Conservation (phyloP, 768 basidiomycete genomes). For the Tulasnella sp. region DNA sequence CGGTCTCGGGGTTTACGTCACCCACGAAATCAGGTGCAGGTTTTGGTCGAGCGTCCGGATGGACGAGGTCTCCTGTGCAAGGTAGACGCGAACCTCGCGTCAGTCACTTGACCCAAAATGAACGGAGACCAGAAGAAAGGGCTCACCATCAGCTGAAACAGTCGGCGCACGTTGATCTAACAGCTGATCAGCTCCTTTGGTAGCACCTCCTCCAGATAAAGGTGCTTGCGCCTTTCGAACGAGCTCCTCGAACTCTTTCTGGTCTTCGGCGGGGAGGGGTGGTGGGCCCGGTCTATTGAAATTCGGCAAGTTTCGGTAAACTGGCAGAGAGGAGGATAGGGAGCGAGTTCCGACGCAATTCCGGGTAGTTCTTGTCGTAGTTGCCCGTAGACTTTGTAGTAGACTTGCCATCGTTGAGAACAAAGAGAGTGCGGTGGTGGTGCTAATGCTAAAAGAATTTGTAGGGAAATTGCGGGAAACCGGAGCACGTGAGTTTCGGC, state of each 20-base stretch:
- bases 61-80: slow-evolving; percentile 41
- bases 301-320: slow-evolving; percentile 28
- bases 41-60: slow-evolving; percentile 71
- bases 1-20: slow-evolving; percentile 77
- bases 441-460: not conserved
- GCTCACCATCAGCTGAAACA: slow-evolving; percentile 14
- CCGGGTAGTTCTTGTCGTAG: not conserved
- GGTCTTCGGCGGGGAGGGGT: slow-evolving; percentile 71
- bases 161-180: slow-evolving; percentile 19
- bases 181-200: slow-evolving; percentile 48
- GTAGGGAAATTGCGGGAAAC: slow-evolving; percentile 5
- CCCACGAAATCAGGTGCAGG: slow-evolving; percentile 72
- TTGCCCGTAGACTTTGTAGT: slow-evolving; percentile 13
- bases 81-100: not conserved
- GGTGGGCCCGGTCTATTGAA: slow-evolving; percentile 64
- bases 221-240: slow-evolving; percentile 49
- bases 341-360: not conserved
- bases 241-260: slow-evolving; percentile 87
- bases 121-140: slow-evolving; percentile 6
- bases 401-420: not conserved
- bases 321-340: slow-evolving; percentile 6
- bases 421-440: not conserved
- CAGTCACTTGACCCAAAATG: slow-evolving; percentile 9
- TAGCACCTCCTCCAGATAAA: slow-evolving; percentile 50
- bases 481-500: slow-evolving; percentile 11